phyloP scores from a whole-genome alignment of 352 stramenopile species.

The Globisporangium solare region DNA sequence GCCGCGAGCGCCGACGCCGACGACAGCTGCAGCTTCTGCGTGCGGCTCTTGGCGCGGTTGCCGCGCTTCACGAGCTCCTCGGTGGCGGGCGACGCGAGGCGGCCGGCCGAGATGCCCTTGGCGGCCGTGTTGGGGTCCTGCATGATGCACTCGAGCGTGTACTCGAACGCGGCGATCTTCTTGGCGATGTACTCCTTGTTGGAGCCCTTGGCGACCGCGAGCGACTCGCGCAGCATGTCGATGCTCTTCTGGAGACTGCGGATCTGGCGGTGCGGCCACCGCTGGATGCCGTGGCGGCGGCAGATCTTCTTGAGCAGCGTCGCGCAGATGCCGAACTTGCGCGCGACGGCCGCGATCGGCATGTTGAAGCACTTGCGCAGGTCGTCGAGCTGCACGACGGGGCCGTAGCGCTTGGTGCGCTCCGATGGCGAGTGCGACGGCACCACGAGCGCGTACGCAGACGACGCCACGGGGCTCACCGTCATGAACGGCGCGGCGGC shows the following conservation, averaged over 20 bases:
- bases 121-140: conserved; percentile 72
- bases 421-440: conserved; percentile 28
- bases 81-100: conserved; percentile 46
- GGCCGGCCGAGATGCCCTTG: conserved; percentile 62
- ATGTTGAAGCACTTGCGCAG: conserved; percentile 81
- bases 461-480: conserved; percentile 48
- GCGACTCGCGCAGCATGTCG: conserved; percentile 71
- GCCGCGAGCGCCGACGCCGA: conserved; percentile 22
- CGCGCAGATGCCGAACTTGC: conserved; percentile 83
- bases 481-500: conserved; percentile 8
- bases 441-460: conserved; percentile 16
- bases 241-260: conserved; percentile 81
- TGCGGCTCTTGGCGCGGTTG: conserved; percentile 30
- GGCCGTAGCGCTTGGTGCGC: conserved; percentile 54
- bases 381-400: conserved; percentile 69
- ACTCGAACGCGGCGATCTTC: conserved; percentile 80
- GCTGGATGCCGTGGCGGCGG: conserved; percentile 72
- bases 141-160: conserved; percentile 80
- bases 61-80: conserved; percentile 62
- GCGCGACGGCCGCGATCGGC: conserved; percentile 72
- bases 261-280: conserved; percentile 83
- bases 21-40: conserved; percentile 25
- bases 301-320: conserved; percentile 86
- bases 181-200: conserved; percentile 80
- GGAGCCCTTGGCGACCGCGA: conserved; percentile 62